These are phyloP conservation scores for Chalciporus piperatus DNA, from an alignment of 768 basidiomycete species.

Conservation along the genomic window DNA sequence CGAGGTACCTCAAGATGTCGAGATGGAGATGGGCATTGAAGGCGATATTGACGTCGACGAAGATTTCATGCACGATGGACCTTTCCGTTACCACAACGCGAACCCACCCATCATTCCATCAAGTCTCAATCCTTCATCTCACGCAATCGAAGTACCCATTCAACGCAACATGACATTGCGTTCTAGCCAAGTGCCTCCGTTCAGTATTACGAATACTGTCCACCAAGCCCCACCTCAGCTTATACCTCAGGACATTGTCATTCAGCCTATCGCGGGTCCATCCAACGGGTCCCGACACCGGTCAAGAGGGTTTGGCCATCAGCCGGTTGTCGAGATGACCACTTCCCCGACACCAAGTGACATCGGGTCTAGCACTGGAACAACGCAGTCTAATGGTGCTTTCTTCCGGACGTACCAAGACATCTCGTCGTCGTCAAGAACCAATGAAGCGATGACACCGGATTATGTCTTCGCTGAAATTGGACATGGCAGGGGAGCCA, in stretches of 20 bases:
- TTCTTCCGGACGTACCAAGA: conserved; percentile 64
- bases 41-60: conserved; percentile 48
- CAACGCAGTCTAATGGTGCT: conserved; percentile 54
- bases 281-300: conserved; percentile 39
- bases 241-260: conserved; percentile 24
- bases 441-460: conserved; percentile 62
- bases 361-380: conserved; percentile 52
- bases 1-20: conserved; percentile 29
- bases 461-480: conserved; percentile 76
- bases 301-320: conserved; percentile 43
- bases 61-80: conserved; percentile 34
- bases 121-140: conserved; percentile 10
- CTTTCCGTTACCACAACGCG: conserved; percentile 25
- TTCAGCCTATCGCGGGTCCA: conserved; percentile 34
- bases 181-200: conserved; percentile 14
- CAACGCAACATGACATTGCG: conserved; percentile 28
- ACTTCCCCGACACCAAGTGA: conserved; percentile 62
- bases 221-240: conserved; percentile 4
- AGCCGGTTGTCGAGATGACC: conserved; percentile 61
- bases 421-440: conserved; percentile 37
- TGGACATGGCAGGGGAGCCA: conserved; percentile 64
- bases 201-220: conserved; percentile 3
- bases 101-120: conserved; percentile 12
- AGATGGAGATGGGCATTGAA: conserved; percentile 35
- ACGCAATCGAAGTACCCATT: conserved; percentile 27